Evolutionary conservation across 352 stramenopile genomes (phyloP).

Genomic region (Globisporangium carolinianum): DNA sequence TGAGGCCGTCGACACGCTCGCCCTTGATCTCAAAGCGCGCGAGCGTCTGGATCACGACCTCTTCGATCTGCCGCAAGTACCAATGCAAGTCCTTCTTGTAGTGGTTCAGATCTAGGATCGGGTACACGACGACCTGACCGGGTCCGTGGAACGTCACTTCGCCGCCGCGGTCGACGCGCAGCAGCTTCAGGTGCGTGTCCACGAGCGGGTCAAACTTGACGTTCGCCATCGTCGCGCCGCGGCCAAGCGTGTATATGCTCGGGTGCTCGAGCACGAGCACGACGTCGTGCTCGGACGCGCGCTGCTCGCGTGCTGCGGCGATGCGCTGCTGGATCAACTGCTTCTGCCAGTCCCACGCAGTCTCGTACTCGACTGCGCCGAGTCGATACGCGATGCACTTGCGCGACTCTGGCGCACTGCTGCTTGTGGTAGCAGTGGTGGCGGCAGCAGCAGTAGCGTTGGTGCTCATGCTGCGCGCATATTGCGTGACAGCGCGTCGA

Average conservation of each 20-base stretch:
- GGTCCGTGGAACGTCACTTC: constrained; percentile 99
- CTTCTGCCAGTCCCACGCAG: constrained; percentile 85
- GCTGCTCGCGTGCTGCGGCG: constrained; percentile 31
- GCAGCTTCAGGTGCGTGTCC: constrained; percentile 77
- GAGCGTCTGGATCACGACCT: constrained; percentile 93
- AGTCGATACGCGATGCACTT: constrained; percentile 67
- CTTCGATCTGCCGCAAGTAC: constrained; percentile 95
- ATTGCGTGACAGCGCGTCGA: no score
- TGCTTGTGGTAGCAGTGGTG: no score
- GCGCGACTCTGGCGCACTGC: constrained; percentile 10
- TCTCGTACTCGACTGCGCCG: constrained; percentile 74
- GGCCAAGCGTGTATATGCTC: constrained; percentile 95
- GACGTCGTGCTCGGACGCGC: constrained; percentile 77
- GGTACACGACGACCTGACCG: constrained; percentile 97
- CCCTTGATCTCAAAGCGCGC: constrained; percentile 83
- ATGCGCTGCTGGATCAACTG: constrained; percentile 80
- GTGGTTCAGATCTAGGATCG: constrained; percentile 93
- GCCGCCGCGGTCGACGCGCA: constrained; percentile 96
- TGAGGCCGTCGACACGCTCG: constrained; percentile 87
- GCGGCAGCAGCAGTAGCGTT: no score
- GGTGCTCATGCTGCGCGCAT: no score
- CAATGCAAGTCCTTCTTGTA: constrained; percentile 96
- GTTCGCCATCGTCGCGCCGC: constrained; percentile 78
- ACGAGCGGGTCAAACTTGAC: constrained; percentile 53
- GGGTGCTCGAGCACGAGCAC: constrained; percentile 90